These are phyloP conservation scores for Umbelopsis sp. DNA, from an alignment of 371 early-diverging fungal species.

Conservation along the genomic window DNA sequence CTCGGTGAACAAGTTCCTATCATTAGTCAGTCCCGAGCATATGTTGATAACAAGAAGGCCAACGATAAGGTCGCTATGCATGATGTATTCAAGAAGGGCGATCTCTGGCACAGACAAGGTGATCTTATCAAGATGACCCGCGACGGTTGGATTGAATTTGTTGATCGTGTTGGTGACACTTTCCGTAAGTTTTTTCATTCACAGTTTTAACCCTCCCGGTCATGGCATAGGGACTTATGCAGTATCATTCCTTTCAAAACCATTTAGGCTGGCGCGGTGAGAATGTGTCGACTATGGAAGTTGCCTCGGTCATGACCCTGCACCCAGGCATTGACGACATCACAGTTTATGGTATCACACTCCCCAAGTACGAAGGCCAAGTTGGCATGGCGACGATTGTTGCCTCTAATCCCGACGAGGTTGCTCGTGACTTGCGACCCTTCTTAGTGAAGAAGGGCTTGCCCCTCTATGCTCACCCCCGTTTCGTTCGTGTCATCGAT, in stretches of 20 bases:
- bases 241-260: too few species aligned
- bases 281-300: conserved; percentile 15
- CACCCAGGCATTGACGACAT: background rate
- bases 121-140: conserved; percentile 7
- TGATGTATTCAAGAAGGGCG: conserved; percentile 12
- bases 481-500: conserved; percentile 21
- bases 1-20: conserved; percentile 5
- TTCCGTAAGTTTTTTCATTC: background rate
- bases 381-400: conserved; percentile 21
- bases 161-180: conserved; percentile 15
- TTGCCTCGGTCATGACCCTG: background rate
- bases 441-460: conserved; percentile 14
- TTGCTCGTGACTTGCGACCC: background rate
- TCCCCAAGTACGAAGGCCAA: conserved; percentile 15
- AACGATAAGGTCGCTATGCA: conserved; percentile 8
- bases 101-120: conserved; percentile 6
- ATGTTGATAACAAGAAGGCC: conserved; percentile 10
- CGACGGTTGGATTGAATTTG: conserved; percentile 10
- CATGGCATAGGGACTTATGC: too few species aligned
- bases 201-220: too few species aligned
- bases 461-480: conserved; percentile 17
- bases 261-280: conserved; percentile 6
- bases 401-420: conserved; percentile 5
- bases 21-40: conserved; percentile 5
- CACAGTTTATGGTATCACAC: conserved; percentile 7